phyloP scores from a whole-genome alignment of 2,329 filamentous ascomycete genomes.

The Aspergillus niger region DNA sequence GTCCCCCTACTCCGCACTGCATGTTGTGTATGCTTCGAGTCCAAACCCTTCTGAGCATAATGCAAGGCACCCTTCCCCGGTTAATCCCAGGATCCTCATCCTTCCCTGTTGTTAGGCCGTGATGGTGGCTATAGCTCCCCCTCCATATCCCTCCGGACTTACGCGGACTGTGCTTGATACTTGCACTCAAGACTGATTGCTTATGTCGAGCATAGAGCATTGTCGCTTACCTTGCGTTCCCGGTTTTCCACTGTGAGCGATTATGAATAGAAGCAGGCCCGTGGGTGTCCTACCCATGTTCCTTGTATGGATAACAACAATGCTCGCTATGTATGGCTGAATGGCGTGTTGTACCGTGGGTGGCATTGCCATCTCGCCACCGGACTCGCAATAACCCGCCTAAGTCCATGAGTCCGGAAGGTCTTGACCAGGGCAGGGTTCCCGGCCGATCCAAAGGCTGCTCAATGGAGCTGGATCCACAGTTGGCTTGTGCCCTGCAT shows the following conservation, averaged over 20 bases:
- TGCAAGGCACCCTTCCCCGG: constrained; percentile 6
- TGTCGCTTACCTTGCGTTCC: not conserved
- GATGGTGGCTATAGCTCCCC: not conserved
- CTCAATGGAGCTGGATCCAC: constrained; percentile 21
- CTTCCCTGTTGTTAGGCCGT: not conserved
- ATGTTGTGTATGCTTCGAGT: constrained; percentile 5
- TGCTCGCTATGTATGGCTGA: constrained; percentile 8
- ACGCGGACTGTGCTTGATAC: not conserved
- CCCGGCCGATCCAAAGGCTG: constrained; percentile 14
- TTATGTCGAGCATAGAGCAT: not conserved
- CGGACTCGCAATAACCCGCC: constrained; percentile 12
- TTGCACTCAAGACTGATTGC: not conserved
- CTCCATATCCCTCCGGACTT: not conserved
- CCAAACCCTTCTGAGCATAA: not conserved
- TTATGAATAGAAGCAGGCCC: constrained; percentile 4
- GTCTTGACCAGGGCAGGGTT: constrained; percentile 18
- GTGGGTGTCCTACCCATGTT: not conserved
- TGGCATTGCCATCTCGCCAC: constrained; percentile 13
- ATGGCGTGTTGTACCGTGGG: constrained; percentile 14
- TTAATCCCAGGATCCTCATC: not conserved
- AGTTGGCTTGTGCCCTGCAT: constrained; percentile 17
- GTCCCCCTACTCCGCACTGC: constrained; percentile 7
- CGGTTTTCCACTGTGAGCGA: not conserved
- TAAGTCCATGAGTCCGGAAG: constrained; percentile 14
- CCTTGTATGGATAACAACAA: not conserved